A percentile compares a stretch with the other conserved stretches of the same genome.
Conservation (phyloP, 2,329 filamentous ascomycete genomes). For the Aspergillus tamarii region DNA sequence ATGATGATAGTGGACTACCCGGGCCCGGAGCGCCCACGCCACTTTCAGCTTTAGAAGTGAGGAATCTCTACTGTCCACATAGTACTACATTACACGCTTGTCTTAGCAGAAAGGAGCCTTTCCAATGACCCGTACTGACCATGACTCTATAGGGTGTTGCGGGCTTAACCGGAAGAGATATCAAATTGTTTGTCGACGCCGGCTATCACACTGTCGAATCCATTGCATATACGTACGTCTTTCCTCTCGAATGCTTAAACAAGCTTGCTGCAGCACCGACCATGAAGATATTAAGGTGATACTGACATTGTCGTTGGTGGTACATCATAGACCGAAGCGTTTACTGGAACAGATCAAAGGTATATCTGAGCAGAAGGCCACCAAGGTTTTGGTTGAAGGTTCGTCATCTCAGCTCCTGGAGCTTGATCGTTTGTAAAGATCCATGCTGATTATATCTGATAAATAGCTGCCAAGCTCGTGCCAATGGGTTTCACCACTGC, state of each 20-base stretch:
- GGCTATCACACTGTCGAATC: conserved; percentile 96
- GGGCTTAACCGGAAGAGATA: conserved; percentile 91
- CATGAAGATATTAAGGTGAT: neutral
- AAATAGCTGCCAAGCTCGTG: conserved; percentile 84
- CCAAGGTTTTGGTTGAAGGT: conserved; percentile 90
- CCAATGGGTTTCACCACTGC: conserved; percentile 99
- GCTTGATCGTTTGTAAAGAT: neutral
- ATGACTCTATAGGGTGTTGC: conserved; percentile 70
- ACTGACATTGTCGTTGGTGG: neutral
- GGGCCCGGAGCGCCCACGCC: conserved; percentile 94
- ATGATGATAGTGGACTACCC: conserved; percentile 73
- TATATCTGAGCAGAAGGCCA: conserved; percentile 95
- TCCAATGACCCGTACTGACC: conserved; percentile 11
- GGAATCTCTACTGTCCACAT: conserved; percentile 23
- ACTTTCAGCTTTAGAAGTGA: conserved; percentile 80
- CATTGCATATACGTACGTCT: conserved; percentile 81
- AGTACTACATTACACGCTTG: neutral
- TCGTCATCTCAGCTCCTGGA: conserved; percentile 28
- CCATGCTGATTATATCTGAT: conserved; percentile 16
- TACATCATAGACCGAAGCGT: conserved; percentile 60
- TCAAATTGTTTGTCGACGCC: conserved; percentile 87
- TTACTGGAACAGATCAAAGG: conserved; percentile 94
- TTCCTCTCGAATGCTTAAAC: neutral
- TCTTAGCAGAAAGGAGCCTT: neutral
- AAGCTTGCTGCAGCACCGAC: neutral